Conservation (phyloP, 768 basidiomycete genomes). For the Suillus bovinus region DNA sequence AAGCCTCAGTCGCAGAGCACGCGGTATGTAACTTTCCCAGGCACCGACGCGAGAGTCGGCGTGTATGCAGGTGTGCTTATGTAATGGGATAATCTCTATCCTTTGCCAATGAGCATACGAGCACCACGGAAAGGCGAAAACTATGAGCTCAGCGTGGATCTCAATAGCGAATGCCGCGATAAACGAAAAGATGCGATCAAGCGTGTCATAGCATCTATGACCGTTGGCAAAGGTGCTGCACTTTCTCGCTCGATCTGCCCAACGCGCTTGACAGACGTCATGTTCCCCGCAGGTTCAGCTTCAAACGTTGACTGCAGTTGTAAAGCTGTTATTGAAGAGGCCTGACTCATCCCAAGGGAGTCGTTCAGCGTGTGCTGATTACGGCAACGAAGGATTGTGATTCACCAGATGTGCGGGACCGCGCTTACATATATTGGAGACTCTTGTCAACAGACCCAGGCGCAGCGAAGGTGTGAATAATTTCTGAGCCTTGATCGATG, state of each 20-base stretch:
- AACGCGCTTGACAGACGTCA: conserved; percentile 60
- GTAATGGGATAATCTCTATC: conserved; percentile 8
- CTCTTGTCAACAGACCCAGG: conserved; percentile 91
- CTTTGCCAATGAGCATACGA: conserved; percentile 43
- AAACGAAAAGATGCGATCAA: conserved; percentile 99
- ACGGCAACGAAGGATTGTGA: conserved; percentile 98
- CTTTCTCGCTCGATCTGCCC: conserved; percentile 4
- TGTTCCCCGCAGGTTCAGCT: conserved; percentile 91
- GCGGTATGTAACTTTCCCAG: too few relatives aligned
- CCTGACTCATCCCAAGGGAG: conserved; percentile 89
- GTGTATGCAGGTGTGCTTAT: conserved; percentile 3
- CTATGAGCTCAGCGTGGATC: conserved; percentile 94
- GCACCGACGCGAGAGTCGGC: too few relatives aligned
- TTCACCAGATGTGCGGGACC: conserved; percentile 93
- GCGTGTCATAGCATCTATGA: conserved; percentile 96
- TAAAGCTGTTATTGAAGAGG: conserved; percentile 94
- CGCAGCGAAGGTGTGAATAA: conserved; percentile 76
- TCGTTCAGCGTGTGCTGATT: conserved; percentile 90
- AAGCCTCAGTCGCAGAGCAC: too few relatives aligned
- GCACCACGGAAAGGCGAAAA: conserved; percentile 85
- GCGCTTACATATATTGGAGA: conserved; percentile 98
- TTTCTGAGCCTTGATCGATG: not conserved
- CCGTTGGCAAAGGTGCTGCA: conserved; percentile 89
- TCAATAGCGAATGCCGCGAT: conserved; percentile 95
- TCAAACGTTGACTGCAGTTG: conserved; percentile 89